Base-by-base conservation (phyloP, 441 rosid species). In the Gossypium lobatum region DNA sequence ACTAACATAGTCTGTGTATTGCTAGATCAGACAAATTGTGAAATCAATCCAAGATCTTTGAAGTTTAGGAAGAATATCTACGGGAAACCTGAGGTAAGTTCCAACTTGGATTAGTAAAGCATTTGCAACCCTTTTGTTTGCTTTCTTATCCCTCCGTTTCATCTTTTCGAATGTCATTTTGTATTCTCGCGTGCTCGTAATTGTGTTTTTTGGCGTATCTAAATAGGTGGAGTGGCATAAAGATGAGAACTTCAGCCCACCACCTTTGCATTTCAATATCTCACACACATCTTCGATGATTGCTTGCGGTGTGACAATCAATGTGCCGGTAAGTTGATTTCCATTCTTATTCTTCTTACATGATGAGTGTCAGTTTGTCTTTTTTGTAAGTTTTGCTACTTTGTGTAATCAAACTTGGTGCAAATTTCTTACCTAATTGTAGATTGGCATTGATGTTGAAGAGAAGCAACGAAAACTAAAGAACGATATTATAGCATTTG, bases 71-170 rank as follows among this genome's bases (percentile, higher is more conserved):
- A 84, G 85, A 95, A 91, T 62, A 66, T 75, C 70, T 84, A 90
- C 79, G 98, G 99, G 76, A 95, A 95, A 80, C 99, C 99, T 69
- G 95, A 93, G 97, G 98, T 95, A 45, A 80, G 84, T 59, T 73
- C 64, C 75, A 48, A 26, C 60, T 57, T 74, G 57, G 63, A 60
- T 60, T 39, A 34, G 17, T 76, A 50, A 68, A 28, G 58, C 42
- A 70, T 59, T 70, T 75, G 16, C 59, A 5, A 3, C 42, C 64
- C 53, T 2, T 31, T 46, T 48, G 8, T 68, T n/a, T 45, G 42
- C 55, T 23, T 23, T 46, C 17, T 20, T 66, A 14, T 25, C 71
- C 18, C 28, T 48, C 58, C 6, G 17, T 4, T 67, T 67, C 23
- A 25, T 48, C 6, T 42, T 66, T 25, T 48, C 11, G 0, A 20